These are phyloP conservation scores for Backusella parvicylindrica DNA, from an alignment of 192 early-diverging fungal genomes.

Conservation along the genomic window DNA sequence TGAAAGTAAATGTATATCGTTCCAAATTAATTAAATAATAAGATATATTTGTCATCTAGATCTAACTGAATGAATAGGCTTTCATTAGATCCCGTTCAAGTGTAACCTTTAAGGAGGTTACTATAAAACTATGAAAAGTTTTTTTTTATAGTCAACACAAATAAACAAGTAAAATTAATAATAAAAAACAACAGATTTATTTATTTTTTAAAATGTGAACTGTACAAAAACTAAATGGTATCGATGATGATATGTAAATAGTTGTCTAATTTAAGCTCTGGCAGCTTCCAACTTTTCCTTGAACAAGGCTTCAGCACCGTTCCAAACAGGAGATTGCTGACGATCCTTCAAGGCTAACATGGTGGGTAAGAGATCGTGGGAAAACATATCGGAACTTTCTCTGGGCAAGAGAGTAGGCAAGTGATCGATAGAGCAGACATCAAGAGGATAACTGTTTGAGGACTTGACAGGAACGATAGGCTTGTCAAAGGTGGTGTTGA, in stretches of 20 bases:
- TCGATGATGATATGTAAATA: not conserved
- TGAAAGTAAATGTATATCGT: too few relatives aligned
- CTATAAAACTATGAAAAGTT: not conserved
- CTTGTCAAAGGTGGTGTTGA: conserved; percentile 93
- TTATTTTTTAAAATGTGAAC: not conserved
- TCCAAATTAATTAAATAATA: too few relatives aligned
- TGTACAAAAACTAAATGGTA: not conserved
- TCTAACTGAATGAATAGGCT: not conserved
- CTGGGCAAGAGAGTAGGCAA: conserved; percentile 92
- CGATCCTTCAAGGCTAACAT: conserved; percentile 72
- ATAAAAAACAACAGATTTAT: not conserved
- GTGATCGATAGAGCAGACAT: conserved; percentile 96
- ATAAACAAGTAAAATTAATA: not conserved
- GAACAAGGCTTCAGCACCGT: conserved; percentile 81
- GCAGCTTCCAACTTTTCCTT: conserved; percentile 66
- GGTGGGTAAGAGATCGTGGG: conserved; percentile 79
- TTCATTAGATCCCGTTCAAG: not conserved
- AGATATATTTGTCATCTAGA: not conserved
- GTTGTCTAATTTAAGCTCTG: conserved; percentile 14
- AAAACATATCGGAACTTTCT: conserved; percentile 88
- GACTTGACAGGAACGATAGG: conserved; percentile 71
- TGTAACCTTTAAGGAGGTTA: not conserved
- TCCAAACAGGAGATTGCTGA: conserved; percentile 71
- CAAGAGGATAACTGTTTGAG: conserved; percentile 66
- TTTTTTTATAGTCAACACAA: not conserved